Percentiles rank a stretch among this genome's conserved stretches.
These are phyloP conservation scores for Saccharum officinarum DNA, from an alignment of 176 grass and related monocot species.

Conservation along the genomic window DNA sequence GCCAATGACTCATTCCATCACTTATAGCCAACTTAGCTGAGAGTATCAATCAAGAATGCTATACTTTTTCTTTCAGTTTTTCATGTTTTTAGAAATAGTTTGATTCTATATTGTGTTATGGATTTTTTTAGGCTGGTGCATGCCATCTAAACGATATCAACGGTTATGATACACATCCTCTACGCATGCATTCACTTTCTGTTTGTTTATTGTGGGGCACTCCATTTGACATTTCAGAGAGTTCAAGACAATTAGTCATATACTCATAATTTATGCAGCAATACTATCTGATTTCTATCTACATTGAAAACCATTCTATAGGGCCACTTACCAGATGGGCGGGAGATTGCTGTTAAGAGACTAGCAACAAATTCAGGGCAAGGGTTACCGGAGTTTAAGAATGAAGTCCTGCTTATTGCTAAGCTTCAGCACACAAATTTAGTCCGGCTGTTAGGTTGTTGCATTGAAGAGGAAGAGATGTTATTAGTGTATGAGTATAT, in stretches of 20 bases:
- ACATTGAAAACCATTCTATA: slow-evolving; percentile 26
- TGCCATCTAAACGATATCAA: too few relatives aligned
- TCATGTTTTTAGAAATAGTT: neutral
- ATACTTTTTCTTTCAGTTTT: neutral
- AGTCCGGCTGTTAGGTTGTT: slow-evolving; percentile 50
- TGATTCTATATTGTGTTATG: neutral
- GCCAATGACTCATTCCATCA: neutral
- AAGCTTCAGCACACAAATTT: slow-evolving; percentile 65
- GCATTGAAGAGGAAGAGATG: slow-evolving; percentile 57
- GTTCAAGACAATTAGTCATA: too few relatives aligned
- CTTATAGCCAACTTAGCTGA: too few relatives aligned
- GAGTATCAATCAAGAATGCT: neutral
- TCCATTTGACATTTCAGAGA: too few relatives aligned
- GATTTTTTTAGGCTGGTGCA: too few relatives aligned
- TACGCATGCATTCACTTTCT: neutral
- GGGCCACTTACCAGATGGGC: slow-evolving; percentile 31
- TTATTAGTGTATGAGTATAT: slow-evolving; percentile 55
- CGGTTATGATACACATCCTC: too few relatives aligned
- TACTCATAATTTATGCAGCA: too few relatives aligned
- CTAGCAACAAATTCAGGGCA: slow-evolving; percentile 52
- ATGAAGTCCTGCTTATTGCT: slow-evolving; percentile 52
- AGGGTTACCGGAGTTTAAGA: slow-evolving; percentile 58
- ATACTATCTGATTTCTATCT: neutral
- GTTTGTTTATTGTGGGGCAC: neutral
- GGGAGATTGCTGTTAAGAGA: slow-evolving; percentile 56